These are phyloP conservation scores for Aspergillus ellipticus DNA, from an alignment of 495 filamentous ascomycete genomes.

Conservation along the genomic window DNA sequence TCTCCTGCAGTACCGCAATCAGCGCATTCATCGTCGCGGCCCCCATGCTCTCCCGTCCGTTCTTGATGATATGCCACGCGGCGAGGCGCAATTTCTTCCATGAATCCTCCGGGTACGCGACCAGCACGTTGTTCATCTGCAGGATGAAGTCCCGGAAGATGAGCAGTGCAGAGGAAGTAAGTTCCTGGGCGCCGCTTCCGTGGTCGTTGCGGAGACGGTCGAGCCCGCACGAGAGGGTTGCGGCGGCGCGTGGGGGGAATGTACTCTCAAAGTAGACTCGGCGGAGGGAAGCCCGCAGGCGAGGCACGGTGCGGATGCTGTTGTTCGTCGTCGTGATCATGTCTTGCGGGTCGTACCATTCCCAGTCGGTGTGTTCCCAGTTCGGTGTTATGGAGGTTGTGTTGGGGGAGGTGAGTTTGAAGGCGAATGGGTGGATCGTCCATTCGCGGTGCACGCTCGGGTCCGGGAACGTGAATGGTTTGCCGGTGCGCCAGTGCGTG, in stretches of 20 bases:
- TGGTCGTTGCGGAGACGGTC: slow-evolving; percentile 47
- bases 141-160: slow-evolving; percentile 42
- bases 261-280: slow-evolving; percentile 55
- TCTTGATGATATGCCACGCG: slow-evolving; percentile 62
- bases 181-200: slow-evolving; percentile 52
- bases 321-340: slow-evolving; percentile 32
- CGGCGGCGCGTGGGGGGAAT: slow-evolving; percentile 35
- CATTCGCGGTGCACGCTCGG: slow-evolving; percentile 49
- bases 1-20: slow-evolving; percentile 40
- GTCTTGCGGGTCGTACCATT: slow-evolving; percentile 50
- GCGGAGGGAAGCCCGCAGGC: slow-evolving; percentile 50
- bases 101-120: slow-evolving; percentile 27
- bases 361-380: slow-evolving; percentile 60
- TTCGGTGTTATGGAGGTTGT: slow-evolving; percentile 49
- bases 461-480: slow-evolving; percentile 56
- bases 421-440: slow-evolving; percentile 62
- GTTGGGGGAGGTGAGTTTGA: slow-evolving; percentile 41
- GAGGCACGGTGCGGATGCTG: slow-evolving; percentile 50
- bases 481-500: slow-evolving; percentile 52
- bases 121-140: slow-evolving; percentile 16
- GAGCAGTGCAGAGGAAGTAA: slow-evolving; percentile 47
- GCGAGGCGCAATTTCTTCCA: slow-evolving; percentile 53
- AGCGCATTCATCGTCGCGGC: slow-evolving; percentile 53
- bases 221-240: slow-evolving; percentile 43
- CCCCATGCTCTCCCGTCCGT: slow-evolving; percentile 61